Evolutionary conservation across 2,329 filamentous ascomycete species (phyloP).

Genomic region (Salinomyces thailandicus): DNA sequence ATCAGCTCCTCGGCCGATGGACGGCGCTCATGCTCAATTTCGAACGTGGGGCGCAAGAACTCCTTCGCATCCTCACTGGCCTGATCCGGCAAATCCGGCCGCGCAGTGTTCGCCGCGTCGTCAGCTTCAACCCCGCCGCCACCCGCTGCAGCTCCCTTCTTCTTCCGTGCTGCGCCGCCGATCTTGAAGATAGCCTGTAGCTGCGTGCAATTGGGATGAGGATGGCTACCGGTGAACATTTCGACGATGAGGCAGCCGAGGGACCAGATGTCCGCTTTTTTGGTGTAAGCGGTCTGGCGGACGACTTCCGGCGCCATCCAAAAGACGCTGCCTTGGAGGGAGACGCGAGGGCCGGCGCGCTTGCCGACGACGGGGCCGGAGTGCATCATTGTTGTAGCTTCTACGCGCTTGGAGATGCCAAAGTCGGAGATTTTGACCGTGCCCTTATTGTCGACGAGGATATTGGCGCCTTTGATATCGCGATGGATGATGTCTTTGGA

Average conservation of each 20-base stretch:
- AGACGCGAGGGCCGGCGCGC: slow-evolving; percentile 54
- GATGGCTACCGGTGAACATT: slow-evolving; percentile 96
- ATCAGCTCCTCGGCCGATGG: slow-evolving; percentile 88
- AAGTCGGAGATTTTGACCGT: slow-evolving; percentile 99
- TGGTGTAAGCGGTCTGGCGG: slow-evolving; percentile 92
- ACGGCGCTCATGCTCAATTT: slow-evolving; percentile 85
- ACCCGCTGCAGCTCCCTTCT: slow-evolving; percentile 40
- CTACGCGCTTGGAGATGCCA: slow-evolving; percentile 94
- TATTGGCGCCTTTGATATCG: slow-evolving; percentile 98
- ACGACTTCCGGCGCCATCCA: slow-evolving; percentile 99
- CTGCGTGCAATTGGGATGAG: slow-evolving; percentile 94
- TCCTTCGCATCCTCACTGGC: slow-evolving; percentile 73
- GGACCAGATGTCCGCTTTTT: slow-evolving; percentile 98
- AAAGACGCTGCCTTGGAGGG: slow-evolving; percentile 92
- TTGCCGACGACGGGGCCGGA: slow-evolving; percentile 31
- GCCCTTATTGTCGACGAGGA: slow-evolving; percentile 96
- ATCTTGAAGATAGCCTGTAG: slow-evolving; percentile 99
- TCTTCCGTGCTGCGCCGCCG: slow-evolving; percentile 37
- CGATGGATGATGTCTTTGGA: slow-evolving; percentile 93
- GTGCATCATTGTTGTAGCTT: slow-evolving; percentile 65
- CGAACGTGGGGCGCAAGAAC: slow-evolving; percentile 84
- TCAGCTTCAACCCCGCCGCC: slow-evolving; percentile 49
- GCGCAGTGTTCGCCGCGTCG: slow-evolving; percentile 50
- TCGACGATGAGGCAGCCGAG: slow-evolving; percentile 93
- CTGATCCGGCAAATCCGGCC: slow-evolving; percentile 77